phyloP scores from a whole-genome alignment of 352 stramenopile species.

The Phytopythium oedochilum region DNA sequence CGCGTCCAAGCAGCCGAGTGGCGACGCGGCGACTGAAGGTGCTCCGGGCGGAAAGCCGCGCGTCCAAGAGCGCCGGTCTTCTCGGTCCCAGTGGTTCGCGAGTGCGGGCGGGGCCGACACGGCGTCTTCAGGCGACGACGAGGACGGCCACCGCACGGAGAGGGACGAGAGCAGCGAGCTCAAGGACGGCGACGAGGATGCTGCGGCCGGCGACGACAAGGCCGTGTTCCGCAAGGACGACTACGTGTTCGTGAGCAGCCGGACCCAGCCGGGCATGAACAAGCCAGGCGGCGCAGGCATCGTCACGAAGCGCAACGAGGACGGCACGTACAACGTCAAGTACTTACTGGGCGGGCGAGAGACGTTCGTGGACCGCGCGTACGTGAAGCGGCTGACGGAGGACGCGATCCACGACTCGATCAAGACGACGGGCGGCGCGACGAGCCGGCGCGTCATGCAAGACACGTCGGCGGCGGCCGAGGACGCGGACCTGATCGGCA shows the following conservation, averaged over 20 bases:
- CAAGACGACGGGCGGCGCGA: conserved; percentile 21
- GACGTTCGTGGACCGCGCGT: conserved; percentile 53
- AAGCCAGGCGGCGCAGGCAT: conserved; percentile 59
- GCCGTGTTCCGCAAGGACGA: conserved; percentile 49
- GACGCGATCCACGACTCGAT: conserved; percentile 72
- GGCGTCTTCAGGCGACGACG: conserved; percentile 10
- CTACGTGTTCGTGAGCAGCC: conserved; percentile 67
- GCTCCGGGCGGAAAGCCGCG: background rate
- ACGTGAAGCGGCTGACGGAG: conserved; percentile 66
- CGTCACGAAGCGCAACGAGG: conserved; percentile 45
- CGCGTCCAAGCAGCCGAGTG: background rate
- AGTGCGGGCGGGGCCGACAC: conserved; percentile 5
- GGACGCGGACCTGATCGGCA: conserved; percentile 1
- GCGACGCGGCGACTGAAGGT: background rate
- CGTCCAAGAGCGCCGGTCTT: background rate
- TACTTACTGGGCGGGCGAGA: conserved; percentile 78
- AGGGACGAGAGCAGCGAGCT: conserved; percentile 4
- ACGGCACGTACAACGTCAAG: conserved; percentile 80
- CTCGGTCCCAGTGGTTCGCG: conserved; percentile 31
- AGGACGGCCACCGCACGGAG: conserved; percentile 1
- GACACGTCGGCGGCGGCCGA: conserved; percentile 2
- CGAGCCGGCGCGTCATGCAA: background rate
- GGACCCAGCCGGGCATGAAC: conserved; percentile 78
- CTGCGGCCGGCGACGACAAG: background rate
- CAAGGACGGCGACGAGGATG: background rate